Conservation (phyloP, 148 eudicot genomes). For the Chenopodium formosanum region DNA sequence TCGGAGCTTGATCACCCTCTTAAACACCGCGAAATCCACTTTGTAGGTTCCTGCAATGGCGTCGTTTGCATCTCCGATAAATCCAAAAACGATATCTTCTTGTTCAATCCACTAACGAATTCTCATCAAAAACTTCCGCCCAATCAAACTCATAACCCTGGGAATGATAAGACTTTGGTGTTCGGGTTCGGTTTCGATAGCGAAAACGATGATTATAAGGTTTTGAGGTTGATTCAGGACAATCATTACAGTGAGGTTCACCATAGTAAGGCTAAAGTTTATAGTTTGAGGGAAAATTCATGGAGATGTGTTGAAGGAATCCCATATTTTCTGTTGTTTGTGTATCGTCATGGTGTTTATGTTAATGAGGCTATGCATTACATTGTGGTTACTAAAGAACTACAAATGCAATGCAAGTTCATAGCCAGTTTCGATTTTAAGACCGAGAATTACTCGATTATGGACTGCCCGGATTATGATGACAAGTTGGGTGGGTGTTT, state of each 20-base stretch:
- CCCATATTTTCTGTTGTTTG: neutral
- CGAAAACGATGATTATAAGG: neutral
- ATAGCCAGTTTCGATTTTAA: slow-evolving; percentile 3
- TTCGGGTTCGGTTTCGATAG: slow-evolving; percentile 6
- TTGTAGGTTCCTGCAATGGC: slow-evolving; percentile 4
- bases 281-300: slow-evolving; percentile 10
- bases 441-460: slow-evolving; percentile 1
- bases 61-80: slow-evolving; percentile 12
- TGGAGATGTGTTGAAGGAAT: neutral
- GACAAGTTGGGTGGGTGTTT: neutral
- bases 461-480: neutral
- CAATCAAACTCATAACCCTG: neutral
- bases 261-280: neutral
- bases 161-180: neutral
- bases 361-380: slow-evolving; percentile 21
- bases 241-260: no score
- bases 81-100: neutral
- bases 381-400: neutral
- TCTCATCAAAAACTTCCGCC: slow-evolving; percentile 7
- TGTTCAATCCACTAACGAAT: neutral
- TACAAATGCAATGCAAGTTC: neutral
- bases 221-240: neutral
- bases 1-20: slow-evolving; percentile 11
- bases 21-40: neutral
- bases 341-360: neutral